These are phyloP conservation scores for Talaromyces atroroseus DNA, from an alignment of 2,329 filamentous ascomycete species.

Conservation along the genomic window DNA sequence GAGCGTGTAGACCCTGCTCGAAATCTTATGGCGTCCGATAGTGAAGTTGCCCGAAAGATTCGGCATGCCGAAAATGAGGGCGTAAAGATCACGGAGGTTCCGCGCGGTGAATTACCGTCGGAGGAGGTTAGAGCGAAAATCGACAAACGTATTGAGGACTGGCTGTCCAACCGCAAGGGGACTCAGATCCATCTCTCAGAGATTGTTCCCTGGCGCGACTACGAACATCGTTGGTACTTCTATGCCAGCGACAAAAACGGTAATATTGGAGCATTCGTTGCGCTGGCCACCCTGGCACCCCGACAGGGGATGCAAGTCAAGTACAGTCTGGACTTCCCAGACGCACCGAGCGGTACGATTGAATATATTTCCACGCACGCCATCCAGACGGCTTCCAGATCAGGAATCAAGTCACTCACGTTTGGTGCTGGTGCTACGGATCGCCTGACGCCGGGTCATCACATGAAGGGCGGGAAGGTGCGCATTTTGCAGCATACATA, in stretches of 20 bases:
- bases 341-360: conserved; percentile 77
- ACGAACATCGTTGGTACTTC: conserved; percentile 78
- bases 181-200: conserved; percentile 86
- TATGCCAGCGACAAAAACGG: conserved; percentile 69
- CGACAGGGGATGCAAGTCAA: conserved; percentile 89
- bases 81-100: conserved; percentile 70
- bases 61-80: conserved; percentile 77
- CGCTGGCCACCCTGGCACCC: conserved; percentile 74
- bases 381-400: conserved; percentile 55
- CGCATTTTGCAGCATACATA: conserved; percentile 80
- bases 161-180: conserved; percentile 74
- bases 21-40: conserved; percentile 61
- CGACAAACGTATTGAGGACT: conserved; percentile 69
- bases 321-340: conserved; percentile 90
- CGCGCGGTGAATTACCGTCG: conserved; percentile 57
- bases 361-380: conserved; percentile 73
- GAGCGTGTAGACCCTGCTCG: conserved; percentile 74
- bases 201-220: conserved; percentile 81
- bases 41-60: conserved; percentile 66
- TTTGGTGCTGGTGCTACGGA: conserved; percentile 79
- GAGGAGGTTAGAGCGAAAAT: conserved; percentile 64
- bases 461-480: conserved; percentile 72
- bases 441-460: conserved; percentile 70
- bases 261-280: conserved; percentile 69
- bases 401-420: conserved; percentile 64